Percentiles rank a stretch among this genome's conserved stretches.
These are phyloP conservation scores for Cordyceps fumosorosea DNA, from an alignment of 2,329 filamentous ascomycete species.

Conservation along the genomic window DNA sequence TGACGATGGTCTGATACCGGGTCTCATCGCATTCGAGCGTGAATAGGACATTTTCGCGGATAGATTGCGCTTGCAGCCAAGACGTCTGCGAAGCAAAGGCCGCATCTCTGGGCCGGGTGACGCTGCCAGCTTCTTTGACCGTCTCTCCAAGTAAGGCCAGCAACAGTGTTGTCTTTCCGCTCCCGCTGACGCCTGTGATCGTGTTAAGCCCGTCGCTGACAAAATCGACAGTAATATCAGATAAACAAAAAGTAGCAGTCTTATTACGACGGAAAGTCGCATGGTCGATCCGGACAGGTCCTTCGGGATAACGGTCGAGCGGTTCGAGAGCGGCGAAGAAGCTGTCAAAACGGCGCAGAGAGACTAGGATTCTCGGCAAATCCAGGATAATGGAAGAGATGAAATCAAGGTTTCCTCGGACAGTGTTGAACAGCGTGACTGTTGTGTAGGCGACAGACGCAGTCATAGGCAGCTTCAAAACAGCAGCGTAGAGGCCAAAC, in stretches of 20 bases:
- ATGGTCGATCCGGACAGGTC: conserved; percentile 37
- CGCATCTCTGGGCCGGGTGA: conserved; percentile 44
- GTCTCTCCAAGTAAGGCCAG: conserved; percentile 50
- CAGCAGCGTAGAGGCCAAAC: conserved; percentile 44
- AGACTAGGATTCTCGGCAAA: conserved; percentile 31
- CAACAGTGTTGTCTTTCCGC: conserved; percentile 51
- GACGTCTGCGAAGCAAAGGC: conserved; percentile 52
- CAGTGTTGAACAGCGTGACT: conserved; percentile 43
- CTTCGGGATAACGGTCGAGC: conserved; percentile 40
- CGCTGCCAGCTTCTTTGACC: conserved; percentile 38
- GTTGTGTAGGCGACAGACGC: conserved; percentile 53
- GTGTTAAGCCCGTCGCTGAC: conserved; percentile 48
- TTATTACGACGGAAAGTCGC: conserved; percentile 44
- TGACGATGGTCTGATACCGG: conserved; percentile 49
- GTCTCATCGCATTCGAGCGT: conserved; percentile 41
- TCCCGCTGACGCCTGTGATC: conserved; percentile 46
- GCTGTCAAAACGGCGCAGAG: conserved; percentile 45
- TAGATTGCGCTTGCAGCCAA: conserved; percentile 51
- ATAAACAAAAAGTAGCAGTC: conserved; percentile 42
- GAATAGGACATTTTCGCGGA: conserved; percentile 50
- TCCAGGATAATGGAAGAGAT: conserved; percentile 34
- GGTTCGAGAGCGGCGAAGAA: conserved; percentile 47
- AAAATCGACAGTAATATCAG: conserved; percentile 45
- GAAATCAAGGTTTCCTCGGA: conserved; percentile 46
- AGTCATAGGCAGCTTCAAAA: conserved; percentile 41